Conservation (phyloP, 148 eudicot genomes). For the Polygonum aviculare region DNA sequence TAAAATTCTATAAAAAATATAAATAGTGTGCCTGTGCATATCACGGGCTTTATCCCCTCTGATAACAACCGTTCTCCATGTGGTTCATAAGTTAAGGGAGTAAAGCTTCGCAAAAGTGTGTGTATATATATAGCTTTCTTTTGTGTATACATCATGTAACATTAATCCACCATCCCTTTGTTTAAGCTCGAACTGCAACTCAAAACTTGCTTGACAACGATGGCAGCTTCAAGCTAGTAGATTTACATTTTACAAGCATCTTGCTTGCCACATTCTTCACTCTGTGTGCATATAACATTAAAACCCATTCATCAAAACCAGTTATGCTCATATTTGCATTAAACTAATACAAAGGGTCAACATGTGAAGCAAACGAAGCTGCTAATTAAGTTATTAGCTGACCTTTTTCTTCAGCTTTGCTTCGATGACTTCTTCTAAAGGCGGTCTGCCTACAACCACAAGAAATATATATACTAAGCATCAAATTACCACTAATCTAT, state of each 20-base stretch:
- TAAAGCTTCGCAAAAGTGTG: too few relatives aligned
- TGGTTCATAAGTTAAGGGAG: too few relatives aligned
- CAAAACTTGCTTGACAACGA: not conserved
- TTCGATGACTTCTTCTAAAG: slow-evolving; percentile 11
- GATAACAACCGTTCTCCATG: too few relatives aligned
- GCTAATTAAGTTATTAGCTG: not conserved
- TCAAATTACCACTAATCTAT: not conserved
- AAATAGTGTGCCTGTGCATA: too few relatives aligned
- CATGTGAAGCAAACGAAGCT: not conserved
- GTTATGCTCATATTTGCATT: not conserved
- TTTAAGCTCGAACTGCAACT: not conserved
- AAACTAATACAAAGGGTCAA: not conserved
- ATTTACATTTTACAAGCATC: slow-evolving; percentile 10
- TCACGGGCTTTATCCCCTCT: too few relatives aligned
- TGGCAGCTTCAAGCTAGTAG: not conserved
- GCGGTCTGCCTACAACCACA: slow-evolving; percentile 4
- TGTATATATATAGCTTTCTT: too few relatives aligned
- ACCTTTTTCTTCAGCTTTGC: slow-evolving; percentile 11
- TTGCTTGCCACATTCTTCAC: not conserved
- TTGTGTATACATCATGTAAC: too few relatives aligned
- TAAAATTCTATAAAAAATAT: too few relatives aligned
- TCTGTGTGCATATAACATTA: not conserved
- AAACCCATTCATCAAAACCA: not conserved
- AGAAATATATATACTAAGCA: not conserved
- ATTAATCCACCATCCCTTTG: too few relatives aligned